A percentile compares a stretch with the other conserved stretches of the same genome.
phyloP scores from a whole-genome alignment of 2,329 filamentous ascomycete genomes.

The Claviceps humidiphila region DNA sequence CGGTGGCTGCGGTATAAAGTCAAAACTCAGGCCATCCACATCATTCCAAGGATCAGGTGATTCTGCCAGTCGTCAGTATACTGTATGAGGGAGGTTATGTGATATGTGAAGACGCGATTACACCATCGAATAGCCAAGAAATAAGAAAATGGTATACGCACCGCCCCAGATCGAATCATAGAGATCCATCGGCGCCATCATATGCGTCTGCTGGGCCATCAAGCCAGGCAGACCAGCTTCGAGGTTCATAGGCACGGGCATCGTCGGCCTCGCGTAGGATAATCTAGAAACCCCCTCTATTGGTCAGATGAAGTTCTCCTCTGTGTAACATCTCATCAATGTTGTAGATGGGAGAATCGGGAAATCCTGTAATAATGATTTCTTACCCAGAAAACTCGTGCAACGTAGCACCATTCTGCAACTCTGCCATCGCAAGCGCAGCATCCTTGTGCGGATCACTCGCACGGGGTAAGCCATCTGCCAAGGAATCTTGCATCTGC shows the following conservation, averaged over 20 bases:
- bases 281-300: slow-evolving; percentile 12
- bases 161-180: slow-evolving; percentile 58
- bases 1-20: slow-evolving; percentile 45
- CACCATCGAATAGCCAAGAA: not conserved
- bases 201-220: slow-evolving; percentile 42
- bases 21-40: slow-evolving; percentile 44
- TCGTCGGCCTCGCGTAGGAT: slow-evolving; percentile 24
- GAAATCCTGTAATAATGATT: slow-evolving; percentile 2
- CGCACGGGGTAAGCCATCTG: slow-evolving; percentile 12
- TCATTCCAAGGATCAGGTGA: slow-evolving; percentile 45
- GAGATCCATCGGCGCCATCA: slow-evolving; percentile 54
- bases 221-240: slow-evolving; percentile 34
- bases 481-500: slow-evolving; percentile 12
- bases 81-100: not conserved
- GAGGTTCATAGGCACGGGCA: slow-evolving; percentile 25
- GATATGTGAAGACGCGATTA: too few species aligned
- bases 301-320: too few species aligned
- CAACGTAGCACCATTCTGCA: slow-evolving; percentile 43
- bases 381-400: slow-evolving; percentile 30
- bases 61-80: slow-evolving; percentile 24
- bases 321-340: not conserved
- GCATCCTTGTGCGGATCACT: slow-evolving; percentile 47
- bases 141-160: slow-evolving; percentile 20
- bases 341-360: not conserved
- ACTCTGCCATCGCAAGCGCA: slow-evolving; percentile 50